Evolutionary conservation across 2,329 filamentous ascomycete species (phyloP).

Genomic region (Cytospora piceae): DNA sequence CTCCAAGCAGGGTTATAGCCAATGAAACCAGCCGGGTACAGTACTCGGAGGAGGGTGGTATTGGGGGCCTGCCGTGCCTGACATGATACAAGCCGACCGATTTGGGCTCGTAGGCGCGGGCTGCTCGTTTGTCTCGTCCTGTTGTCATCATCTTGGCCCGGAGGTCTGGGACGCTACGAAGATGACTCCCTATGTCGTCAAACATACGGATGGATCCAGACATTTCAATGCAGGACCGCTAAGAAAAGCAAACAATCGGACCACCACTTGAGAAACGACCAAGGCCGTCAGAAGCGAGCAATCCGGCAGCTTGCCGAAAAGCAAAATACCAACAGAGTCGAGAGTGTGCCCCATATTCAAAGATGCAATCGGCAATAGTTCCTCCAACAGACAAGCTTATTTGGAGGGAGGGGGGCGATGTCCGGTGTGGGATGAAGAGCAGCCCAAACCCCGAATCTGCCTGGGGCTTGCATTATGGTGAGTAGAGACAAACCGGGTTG

Average conservation of each 20-base stretch:
- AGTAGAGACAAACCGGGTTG: conserved; percentile 18
- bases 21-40: conserved; percentile 22
- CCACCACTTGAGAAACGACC: neutral
- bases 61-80: conserved; percentile 18
- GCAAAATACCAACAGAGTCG: conserved; percentile 4
- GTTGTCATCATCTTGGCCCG: conserved; percentile 10
- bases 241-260: conserved; percentile 23
- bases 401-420: neutral
- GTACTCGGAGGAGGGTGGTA: conserved; percentile 21
- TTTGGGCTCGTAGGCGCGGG: conserved; percentile 7
- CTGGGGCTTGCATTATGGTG: conserved; percentile 21
- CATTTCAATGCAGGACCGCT: conserved; percentile 10
- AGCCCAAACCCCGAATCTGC: conserved; percentile 29
- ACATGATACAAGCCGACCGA: conserved; percentile 12
- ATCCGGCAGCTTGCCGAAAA: conserved; percentile 5
- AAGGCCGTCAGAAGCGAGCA: conserved; percentile 3
- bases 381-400: conserved; percentile 16
- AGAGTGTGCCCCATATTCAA: neutral
- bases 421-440: conserved; percentile 21
- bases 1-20: neutral
- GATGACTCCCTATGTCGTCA: conserved; percentile 4
- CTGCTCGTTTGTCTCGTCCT: conserved; percentile 3
- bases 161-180: conserved; percentile 10
- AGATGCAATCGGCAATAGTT: conserved; percentile 7
- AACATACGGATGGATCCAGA: conserved; percentile 1